A percentile compares a stretch with the other conserved stretches of the same genome.
These are phyloP conservation scores for Rosa chinensis DNA, from an alignment of 306 rosid species.

Conservation along the genomic window DNA sequence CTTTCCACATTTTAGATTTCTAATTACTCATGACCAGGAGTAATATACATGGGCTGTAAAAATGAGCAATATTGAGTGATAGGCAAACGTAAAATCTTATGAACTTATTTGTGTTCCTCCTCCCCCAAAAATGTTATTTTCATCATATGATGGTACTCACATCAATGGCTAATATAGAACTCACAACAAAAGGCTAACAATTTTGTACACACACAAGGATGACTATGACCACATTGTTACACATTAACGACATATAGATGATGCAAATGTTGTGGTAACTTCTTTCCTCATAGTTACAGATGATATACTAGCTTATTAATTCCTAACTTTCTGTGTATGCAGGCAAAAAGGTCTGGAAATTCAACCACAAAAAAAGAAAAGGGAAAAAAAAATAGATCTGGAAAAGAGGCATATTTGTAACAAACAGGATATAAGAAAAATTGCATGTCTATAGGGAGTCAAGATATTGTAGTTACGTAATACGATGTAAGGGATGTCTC, in stretches of 20 bases:
- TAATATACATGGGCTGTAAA: not conserved
- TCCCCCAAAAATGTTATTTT: not conserved
- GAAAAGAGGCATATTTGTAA: not conserved
- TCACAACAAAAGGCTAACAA: not conserved
- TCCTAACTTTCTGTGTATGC: not conserved
- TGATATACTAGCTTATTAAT: not conserved
- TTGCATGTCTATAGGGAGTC: not conserved
- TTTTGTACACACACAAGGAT: not conserved
- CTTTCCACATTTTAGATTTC: too few species aligned
- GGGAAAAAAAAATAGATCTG: too few species aligned
- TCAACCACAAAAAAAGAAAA: too few species aligned
- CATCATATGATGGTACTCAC: not conserved
- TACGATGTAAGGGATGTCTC: not conserved
- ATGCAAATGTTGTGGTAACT: not conserved
- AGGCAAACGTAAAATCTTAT: too few species aligned
- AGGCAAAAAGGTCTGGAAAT: too few species aligned
- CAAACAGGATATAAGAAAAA: not conserved
- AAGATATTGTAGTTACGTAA: not conserved
- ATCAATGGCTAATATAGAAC: not conserved
- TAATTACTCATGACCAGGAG: not conserved
- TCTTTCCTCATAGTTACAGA: not conserved
- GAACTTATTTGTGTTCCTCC: not conserved
- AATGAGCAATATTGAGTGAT: not conserved
- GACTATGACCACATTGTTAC: not conserved
- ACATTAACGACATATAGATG: not conserved